Evolutionary conservation across 2,329 filamentous ascomycete genomes (phyloP), one percentile per base, ranked within the genome.

Genomic region (Fusarium nygamai): DNA sequence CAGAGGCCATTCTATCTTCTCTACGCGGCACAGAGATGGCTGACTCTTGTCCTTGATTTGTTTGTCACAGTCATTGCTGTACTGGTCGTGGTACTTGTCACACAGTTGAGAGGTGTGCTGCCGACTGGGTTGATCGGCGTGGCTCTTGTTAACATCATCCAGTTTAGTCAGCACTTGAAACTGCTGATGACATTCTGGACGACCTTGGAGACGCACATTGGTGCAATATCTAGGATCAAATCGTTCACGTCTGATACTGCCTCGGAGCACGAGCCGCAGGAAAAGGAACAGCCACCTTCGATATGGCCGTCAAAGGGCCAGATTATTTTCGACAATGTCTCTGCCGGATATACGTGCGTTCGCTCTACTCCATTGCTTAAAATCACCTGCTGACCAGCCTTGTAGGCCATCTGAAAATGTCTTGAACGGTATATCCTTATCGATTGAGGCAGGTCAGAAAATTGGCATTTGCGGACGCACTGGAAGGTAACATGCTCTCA

Each of bases 231-330:
- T 7, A 67, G 78, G 12, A 71, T 78, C 14, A 76, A 66, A n/a
- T 64, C 67, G 0, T 79, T 79, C 33, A 73, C 69, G 1, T 29
- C 67, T 1, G 14, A 71, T 1, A 76, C 74, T 5, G 43, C n/a
- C 1, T 69, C 61, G 1, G 76, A 78, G 20, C 63, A 73, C 11
- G 66, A 73, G 24, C 61, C 64, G 4, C 64, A 68, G 33, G 73
- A 76, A 27, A 69, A 46, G 6, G 57, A 73, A 11, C 60, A 75
- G 5, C 64, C 72, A 36, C 92, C 94, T 13, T 92, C 94, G 63
- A 92, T 92, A 79, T 98, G 95, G 95, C 95, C 95, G 19, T 89
- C 93, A 24, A 88, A 93, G 75, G 95, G 95, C 58, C 91, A 91
- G 62, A 91, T 98, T 24, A 88, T 92, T 48, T 97, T 98, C 84